Conservation (phyloP, 2,329 filamentous ascomycete species). For the Aspergillus aculeatus region DNA sequence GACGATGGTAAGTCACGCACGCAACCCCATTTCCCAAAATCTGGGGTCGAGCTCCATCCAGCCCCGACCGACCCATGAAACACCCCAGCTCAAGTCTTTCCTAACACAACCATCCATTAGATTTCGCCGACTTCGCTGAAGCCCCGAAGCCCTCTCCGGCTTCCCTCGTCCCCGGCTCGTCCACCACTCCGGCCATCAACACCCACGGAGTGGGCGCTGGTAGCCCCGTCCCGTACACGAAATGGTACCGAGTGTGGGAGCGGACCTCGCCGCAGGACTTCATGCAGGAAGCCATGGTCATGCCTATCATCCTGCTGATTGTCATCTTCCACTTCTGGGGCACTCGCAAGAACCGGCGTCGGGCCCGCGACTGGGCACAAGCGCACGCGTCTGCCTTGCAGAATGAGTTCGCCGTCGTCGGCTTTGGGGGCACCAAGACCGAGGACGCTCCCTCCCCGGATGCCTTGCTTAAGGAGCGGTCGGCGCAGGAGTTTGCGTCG, state of each 20-base stretch:
- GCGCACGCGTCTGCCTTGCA: slow-evolving; percentile 70
- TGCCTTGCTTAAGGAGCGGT: slow-evolving; percentile 76
- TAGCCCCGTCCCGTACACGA: slow-evolving; percentile 73
- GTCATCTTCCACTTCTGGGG: slow-evolving; percentile 80
- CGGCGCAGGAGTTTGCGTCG: slow-evolving; percentile 77
- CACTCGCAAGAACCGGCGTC: slow-evolving; percentile 72
- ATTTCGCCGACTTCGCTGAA: slow-evolving; percentile 91
- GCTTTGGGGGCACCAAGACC: slow-evolving; percentile 62
- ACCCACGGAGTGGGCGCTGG: slow-evolving; percentile 49
- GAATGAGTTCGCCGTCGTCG: slow-evolving; percentile 82
- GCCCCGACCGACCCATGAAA: slow-evolving; percentile 6
- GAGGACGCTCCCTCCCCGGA: slow-evolving; percentile 51
- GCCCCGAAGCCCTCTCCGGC: slow-evolving; percentile 65
- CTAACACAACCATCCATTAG: slow-evolving; percentile 46
- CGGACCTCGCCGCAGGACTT: slow-evolving; percentile 82
- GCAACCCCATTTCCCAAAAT: background rate
- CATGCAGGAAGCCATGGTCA: slow-evolving; percentile 78
- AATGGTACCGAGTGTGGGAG: slow-evolving; percentile 97
- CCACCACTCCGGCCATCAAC: slow-evolving; percentile 42
- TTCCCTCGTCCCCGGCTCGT: slow-evolving; percentile 46
- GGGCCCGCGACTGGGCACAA: slow-evolving; percentile 76
- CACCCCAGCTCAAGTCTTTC: background rate
- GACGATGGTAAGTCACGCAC: slow-evolving; percentile 36
- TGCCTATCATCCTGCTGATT: slow-evolving; percentile 71
- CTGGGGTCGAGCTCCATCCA: background rate